Base-by-base conservation (phyloP, 371 early-diverging fungal species). In the Syncephalastrum contaminatum region DNA sequence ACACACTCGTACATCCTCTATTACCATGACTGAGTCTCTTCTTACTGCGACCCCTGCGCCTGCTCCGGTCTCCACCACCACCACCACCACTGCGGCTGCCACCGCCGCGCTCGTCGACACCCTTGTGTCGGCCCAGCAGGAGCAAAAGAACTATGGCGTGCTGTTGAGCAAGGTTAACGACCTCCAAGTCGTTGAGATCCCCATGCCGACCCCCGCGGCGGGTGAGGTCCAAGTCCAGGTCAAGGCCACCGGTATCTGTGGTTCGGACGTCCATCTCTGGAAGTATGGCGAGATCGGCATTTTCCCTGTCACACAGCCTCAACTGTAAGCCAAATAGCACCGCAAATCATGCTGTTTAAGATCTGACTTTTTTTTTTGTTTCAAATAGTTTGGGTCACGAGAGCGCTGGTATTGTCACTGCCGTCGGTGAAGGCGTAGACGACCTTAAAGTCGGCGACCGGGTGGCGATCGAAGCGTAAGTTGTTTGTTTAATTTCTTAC, bases 251-350 rank as follows among this genome's bases (percentile, higher is more conserved):
- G 76, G 76, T 60, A 73, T 72, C 21, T 72, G 73, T 54, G 76
- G 76, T 24, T 72, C 72, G 8, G 75, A 75, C 39, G 51, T 72
- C 27, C 75, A 75, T 53, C 48, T 72, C 48, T 75, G 75, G 70
- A 72, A 72, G 43, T 58, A 75, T 54, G 75, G 72, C 41, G 70
- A 69, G 39, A 75, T 75, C 45, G 75, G 75, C 60, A 75, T 75
- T n/a, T 75, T 75, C 51, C 67, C 66, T 30, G 70, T 69, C 2
- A 67, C 55, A 4, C 46, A 51, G 1, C 75, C 75, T 44, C 66
- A 64, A 24, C 47, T 75, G 13, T 54, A 67, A 14, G 71, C 36
- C 10, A 30, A 6, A 30, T 2, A 2, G 12, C 5, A 10, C 10
- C 7, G 30, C 30, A 30, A 30, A 65, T 45, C 67, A 67, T 49